These are phyloP conservation scores for Aquilaria malaccensis DNA, from an alignment of 345 rosid species.

Conservation along the genomic window DNA sequence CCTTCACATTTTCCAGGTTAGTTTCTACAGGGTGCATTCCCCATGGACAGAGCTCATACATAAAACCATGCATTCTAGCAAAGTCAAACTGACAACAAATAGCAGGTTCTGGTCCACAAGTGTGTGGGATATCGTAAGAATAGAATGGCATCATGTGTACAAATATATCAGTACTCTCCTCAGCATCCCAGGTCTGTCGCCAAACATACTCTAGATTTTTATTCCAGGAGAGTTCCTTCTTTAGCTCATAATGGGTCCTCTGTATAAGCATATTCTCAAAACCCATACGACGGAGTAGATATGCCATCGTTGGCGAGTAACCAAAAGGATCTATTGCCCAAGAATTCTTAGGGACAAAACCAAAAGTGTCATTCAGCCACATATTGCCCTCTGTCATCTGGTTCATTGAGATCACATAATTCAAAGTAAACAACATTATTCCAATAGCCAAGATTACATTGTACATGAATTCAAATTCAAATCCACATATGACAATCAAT, in stretches of 20 bases:
- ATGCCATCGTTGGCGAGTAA: slow-evolving; percentile 96
- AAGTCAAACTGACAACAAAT: slow-evolving; percentile 97
- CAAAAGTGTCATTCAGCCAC: slow-evolving; percentile 93
- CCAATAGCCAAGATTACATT: too few relatives aligned
- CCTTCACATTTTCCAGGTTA: slow-evolving; percentile 73
- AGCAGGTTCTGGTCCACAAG: slow-evolving; percentile 99
- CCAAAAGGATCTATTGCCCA: slow-evolving; percentile 99
- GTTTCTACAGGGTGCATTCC: slow-evolving; percentile 64
- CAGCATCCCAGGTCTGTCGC: slow-evolving; percentile 97
- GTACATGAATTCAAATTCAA: too few relatives aligned
- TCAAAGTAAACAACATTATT: slow-evolving; percentile 5
- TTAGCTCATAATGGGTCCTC: slow-evolving; percentile 96
- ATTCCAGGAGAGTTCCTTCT: slow-evolving; percentile 87
- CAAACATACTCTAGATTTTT: slow-evolving; percentile 89
- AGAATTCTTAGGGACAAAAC: slow-evolving; percentile 85
- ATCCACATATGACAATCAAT: too few relatives aligned
- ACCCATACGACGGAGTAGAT: slow-evolving; percentile 96
- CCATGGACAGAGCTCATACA: slow-evolving; percentile 89
- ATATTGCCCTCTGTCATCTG: slow-evolving; percentile 93
- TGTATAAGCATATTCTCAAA: slow-evolving; percentile 99
- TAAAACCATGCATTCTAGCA: slow-evolving; percentile 55
- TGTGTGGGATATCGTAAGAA: slow-evolving; percentile 95
- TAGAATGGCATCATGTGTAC: slow-evolving; percentile 99
- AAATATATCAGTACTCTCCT: slow-evolving; percentile 90
- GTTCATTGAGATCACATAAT: slow-evolving; percentile 4